Percentiles rank a stretch among this genome's conserved stretches.
phyloP scores from a whole-genome alignment of 768 basidiomycete genomes.

The Clavulina sp. region DNA sequence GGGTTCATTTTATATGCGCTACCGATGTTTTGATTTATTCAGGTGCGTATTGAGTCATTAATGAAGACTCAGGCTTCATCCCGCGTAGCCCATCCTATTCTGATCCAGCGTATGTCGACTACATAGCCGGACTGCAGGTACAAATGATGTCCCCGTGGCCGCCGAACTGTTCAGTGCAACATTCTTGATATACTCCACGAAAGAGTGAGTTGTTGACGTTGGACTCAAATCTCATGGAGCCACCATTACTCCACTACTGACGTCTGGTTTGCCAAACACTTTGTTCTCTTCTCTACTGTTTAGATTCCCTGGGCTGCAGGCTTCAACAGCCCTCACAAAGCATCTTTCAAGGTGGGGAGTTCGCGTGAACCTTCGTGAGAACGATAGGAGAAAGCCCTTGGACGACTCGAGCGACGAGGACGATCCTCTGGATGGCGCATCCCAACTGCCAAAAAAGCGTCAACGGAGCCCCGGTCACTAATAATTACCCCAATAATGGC shows the following conservation, averaged over 20 bases:
- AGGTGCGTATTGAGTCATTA: conserved; percentile 7
- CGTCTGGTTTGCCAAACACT: neutral
- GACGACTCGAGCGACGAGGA: neutral
- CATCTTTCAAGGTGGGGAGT: conserved; percentile 36
- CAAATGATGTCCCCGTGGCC: conserved; percentile 26
- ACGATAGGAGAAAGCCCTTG: conserved; percentile 16
- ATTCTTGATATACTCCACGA: conserved; percentile 53
- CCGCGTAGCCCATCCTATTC: neutral
- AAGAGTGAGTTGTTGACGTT: conserved; percentile 22
- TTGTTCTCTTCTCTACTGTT: neutral
- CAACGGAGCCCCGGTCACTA: too few species aligned
- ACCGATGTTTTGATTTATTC: conserved; percentile 42
- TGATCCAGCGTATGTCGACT: neutral
- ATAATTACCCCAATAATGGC: too few species aligned
- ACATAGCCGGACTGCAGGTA: conserved; percentile 11
- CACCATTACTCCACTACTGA: neutral
- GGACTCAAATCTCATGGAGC: neutral
- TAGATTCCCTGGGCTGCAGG: conserved; percentile 42
- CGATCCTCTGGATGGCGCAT: neutral
- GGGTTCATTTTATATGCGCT: conserved; percentile 40
- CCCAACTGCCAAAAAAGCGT: neutral
- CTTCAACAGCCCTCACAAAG: conserved; percentile 48
- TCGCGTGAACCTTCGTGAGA: conserved; percentile 40
- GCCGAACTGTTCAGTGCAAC: conserved; percentile 48
- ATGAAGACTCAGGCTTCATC: neutral